These are phyloP conservation scores for Paramecium pentaurelia DNA, from an alignment of 73 alveolate species.

Conservation along the genomic window DNA sequence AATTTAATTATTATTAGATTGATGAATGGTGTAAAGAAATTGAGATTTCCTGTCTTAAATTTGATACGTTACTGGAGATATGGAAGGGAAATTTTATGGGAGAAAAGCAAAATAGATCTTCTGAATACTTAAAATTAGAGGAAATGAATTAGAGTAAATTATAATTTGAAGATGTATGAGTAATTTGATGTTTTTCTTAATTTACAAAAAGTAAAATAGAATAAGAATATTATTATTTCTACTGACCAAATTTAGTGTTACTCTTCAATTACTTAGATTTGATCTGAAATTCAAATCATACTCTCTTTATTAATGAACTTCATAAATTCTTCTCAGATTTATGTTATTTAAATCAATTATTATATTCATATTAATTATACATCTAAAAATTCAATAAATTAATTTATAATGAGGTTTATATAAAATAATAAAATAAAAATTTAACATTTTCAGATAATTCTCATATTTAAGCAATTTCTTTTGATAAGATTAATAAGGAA, in stretches of 20 bases:
- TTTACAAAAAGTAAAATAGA: not conserved
- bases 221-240: not conserved
- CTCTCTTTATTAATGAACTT: too few relatives aligned
- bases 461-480: constrained; percentile 73
- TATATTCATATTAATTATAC: not conserved
- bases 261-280: too few relatives aligned
- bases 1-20: not conserved
- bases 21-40: not conserved
- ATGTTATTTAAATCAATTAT: too few relatives aligned
- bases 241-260: not conserved
- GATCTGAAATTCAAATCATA: too few relatives aligned
- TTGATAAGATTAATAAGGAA: constrained; percentile 46
- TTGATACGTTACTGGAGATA: not conserved
- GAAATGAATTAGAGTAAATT: not conserved
- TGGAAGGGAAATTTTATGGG: not conserved
- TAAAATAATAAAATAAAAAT: too few relatives aligned
- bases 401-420: not conserved
- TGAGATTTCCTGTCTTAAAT: not conserved
- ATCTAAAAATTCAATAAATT: not conserved
- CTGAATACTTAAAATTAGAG: not conserved
- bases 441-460: constrained; percentile 52
- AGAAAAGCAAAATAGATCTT: not conserved
- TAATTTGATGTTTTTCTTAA: not conserved
- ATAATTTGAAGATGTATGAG: not conserved
- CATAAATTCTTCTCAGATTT: too few relatives aligned